Evolutionary conservation across 768 basidiomycete genomes (phyloP).

Genomic region (Clitopilus passeckerianus): DNA sequence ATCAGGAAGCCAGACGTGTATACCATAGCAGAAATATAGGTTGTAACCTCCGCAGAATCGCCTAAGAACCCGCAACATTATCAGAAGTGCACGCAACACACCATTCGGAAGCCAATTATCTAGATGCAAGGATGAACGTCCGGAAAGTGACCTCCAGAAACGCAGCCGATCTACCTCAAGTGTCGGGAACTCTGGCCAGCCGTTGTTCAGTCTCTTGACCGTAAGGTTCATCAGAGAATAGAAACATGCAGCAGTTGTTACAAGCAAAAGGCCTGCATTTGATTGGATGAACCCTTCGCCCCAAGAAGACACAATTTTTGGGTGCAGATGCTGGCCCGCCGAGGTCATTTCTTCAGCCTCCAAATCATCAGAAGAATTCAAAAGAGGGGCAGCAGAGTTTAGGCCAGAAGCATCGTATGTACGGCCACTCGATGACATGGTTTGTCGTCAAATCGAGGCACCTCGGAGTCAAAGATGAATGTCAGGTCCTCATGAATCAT

Average conservation of each 20-base stretch:
- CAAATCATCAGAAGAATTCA: not conserved
- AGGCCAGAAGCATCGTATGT: not conserved
- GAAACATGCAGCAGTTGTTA: not conserved
- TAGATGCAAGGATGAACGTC: not conserved
- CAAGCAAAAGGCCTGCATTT: not conserved
- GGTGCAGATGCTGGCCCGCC: not conserved
- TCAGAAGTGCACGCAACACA: not conserved
- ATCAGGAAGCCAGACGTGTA: slow-evolving; percentile 32
- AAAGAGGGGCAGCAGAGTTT: not conserved
- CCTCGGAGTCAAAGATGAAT: too few relatives aligned
- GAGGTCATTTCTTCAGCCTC: not conserved
- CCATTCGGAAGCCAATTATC: slow-evolving; percentile 23
- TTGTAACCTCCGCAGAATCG: slow-evolving; percentile 2
- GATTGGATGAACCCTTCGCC: not conserved
- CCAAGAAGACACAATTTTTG: too few relatives aligned
- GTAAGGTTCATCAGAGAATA: not conserved
- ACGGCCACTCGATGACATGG: too few relatives aligned
- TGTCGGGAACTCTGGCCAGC: not conserved
- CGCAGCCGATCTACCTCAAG: not conserved
- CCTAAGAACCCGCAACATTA: not conserved
- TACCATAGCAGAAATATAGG: slow-evolving; percentile 43
- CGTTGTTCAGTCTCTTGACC: not conserved
- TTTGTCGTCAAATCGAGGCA: too few relatives aligned
- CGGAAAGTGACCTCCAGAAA: not conserved
- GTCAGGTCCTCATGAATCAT: too few relatives aligned